phyloP scores from a whole-genome alignment of 78 protist genomes.

The Guillardia theta region DNA sequence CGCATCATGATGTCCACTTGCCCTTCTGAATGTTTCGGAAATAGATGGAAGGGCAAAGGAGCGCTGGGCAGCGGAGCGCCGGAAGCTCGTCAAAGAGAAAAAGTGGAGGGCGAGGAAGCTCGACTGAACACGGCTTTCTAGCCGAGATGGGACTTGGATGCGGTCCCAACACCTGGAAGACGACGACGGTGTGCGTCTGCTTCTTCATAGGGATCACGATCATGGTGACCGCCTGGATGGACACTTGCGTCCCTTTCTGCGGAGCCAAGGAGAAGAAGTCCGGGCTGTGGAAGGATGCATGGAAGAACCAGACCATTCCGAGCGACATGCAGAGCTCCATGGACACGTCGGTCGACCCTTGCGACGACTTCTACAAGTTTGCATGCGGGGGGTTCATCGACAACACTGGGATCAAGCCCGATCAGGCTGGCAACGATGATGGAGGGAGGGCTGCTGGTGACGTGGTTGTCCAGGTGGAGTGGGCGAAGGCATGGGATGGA shows the following conservation, averaged over 20 bases:
- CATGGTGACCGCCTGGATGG: background rate
- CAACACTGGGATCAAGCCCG: background rate
- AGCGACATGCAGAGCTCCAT: background rate
- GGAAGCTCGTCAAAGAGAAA: background rate
- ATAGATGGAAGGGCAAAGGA: background rate
- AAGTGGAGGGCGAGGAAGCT: background rate
- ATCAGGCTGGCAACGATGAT: background rate
- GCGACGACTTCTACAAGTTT: slow-evolving; percentile 2
- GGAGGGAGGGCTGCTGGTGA: background rate
- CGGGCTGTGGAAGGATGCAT: background rate
- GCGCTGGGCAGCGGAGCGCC: background rate
- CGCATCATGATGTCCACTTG: no score
- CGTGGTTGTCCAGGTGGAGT: background rate
- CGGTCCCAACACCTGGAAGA: background rate
- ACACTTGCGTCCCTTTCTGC: background rate
- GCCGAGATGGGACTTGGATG: background rate
- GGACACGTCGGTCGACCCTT: slow-evolving; percentile 11
- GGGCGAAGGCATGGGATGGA: slow-evolving; percentile 14
- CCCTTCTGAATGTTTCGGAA: background rate
- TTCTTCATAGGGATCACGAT: background rate
- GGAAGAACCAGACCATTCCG: background rate
- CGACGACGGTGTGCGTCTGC: background rate
- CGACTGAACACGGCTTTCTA: background rate
- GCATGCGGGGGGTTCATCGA: slow-evolving; percentile 12
- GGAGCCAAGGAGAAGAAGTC: background rate